A percentile compares a stretch with the other conserved stretches of the same genome.
Conservation (phyloP, 2,329 filamentous ascomycete genomes). For the Fonsecaea monophora region DNA sequence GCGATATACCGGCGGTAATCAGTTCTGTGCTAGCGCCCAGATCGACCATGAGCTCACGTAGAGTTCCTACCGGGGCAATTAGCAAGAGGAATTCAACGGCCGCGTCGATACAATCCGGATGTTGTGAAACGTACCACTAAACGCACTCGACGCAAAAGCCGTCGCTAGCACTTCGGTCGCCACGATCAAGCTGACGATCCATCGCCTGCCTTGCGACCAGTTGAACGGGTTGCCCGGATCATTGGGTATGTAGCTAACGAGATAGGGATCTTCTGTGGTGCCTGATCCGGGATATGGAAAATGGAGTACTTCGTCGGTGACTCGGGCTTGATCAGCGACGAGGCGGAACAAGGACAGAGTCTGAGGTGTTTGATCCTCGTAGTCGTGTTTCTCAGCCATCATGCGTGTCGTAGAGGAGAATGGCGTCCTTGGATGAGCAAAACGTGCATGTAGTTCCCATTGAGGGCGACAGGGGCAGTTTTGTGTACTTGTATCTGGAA, state of each 20-base stretch:
- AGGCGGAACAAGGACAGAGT: slow-evolving; percentile 55
- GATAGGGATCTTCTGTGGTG: slow-evolving; percentile 70
- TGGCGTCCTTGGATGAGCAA: background rate
- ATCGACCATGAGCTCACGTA: slow-evolving; percentile 59
- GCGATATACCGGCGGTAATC: slow-evolving; percentile 66
- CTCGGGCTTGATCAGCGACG: slow-evolving; percentile 63
- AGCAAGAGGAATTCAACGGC: background rate
- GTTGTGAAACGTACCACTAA: slow-evolving; percentile 45
- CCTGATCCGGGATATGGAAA: slow-evolving; percentile 66
- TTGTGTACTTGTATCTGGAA: background rate
- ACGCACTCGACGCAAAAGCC: slow-evolving; percentile 73
- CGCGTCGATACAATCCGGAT: background rate
- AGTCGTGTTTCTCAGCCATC: slow-evolving; percentile 31
- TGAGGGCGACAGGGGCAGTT: background rate
- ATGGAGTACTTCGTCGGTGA: slow-evolving; percentile 64
- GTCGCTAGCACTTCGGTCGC: slow-evolving; percentile 72
- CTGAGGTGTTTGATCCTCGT: slow-evolving; percentile 22
- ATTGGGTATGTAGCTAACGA: slow-evolving; percentile 70
- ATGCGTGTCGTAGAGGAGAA: background rate
- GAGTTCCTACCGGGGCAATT: slow-evolving; percentile 12
- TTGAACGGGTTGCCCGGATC: slow-evolving; percentile 72
- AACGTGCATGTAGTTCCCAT: background rate
- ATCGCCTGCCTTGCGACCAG: slow-evolving; percentile 66
- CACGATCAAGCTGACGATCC: slow-evolving; percentile 68
- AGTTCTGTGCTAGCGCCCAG: slow-evolving; percentile 57